Base-by-base conservation (phyloP, 208 protist species). In the Acanthamoeba triangularis region DNA sequence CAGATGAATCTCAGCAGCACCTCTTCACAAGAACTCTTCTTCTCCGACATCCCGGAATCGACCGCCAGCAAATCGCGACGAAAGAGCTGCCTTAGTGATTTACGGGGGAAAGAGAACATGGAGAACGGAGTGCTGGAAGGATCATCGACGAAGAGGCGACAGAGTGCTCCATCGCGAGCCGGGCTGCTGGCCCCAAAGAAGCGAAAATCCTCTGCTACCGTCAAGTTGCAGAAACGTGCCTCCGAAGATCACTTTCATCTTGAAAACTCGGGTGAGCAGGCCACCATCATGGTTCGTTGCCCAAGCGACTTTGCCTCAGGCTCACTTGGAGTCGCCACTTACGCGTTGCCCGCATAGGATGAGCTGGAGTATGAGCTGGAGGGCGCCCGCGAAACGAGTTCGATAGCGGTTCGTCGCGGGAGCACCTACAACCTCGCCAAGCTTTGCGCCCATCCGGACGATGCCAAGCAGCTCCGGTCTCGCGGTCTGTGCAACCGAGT, bases 371-470 rank as follows among this genome's bases (percentile, higher is more conserved):
- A 85, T 33, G 44, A 85, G 44, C 47, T 85, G 78, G 78, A 85
- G 47, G 78, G 78, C 28, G 47, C 78, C 35, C 18, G 47, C 20
- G 23, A 52, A 49, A 85, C 20, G 8, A 85, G 44, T 10, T 59
- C 78, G n/a, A 59, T 85, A 7, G 33, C 78, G 4, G 44, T 85
- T 14, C 78, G 44, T 37, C 78, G 78, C 25, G 78, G 78, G 25
- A 85, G 78, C 78, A 85, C 78, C 13, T 56, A 85, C n/a, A 85
- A 85, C n/a, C 78, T 85, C 20, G 78, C 78, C 78, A 85, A 59
- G 47, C 47, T 85, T 14, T 85, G 78, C 78, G 78, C 78, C 8
- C 35, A 85, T 56, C 44, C 47, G 20, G 47, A 85, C 37, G 78
- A 85, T 1, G 78, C 78, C 78, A 59, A 85, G 47, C 78, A 25